Base-by-base conservation (phyloP, 2,329 filamentous ascomycete species). In the Scedosporium minutisporum region DNA sequence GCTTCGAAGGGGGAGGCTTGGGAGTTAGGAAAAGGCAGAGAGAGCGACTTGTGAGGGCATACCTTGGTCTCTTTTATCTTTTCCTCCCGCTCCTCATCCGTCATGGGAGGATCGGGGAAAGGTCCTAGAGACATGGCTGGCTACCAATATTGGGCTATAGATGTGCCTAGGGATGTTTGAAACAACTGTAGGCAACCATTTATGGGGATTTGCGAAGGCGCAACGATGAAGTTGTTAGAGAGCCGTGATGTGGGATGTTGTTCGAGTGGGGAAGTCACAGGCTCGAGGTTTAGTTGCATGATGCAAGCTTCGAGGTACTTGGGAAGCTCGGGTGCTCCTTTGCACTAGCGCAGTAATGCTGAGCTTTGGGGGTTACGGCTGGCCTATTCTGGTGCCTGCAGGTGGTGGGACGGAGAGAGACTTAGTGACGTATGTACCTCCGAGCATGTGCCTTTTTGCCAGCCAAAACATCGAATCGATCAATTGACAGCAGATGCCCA, bases 1-100 rank as follows among this genome's bases (percentile, higher is more conserved):
- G 57, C 57, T 33, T 27, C 14, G n/a, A 41, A 48, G 44, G 14
- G 21, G n/a, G 5, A 18, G 21, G 48, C n/a, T 16, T 9, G 58
- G 14, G 23, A 12, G n/a, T 10, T 29, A 23, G 58, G 25, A 21
- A 6, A 33, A 58, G 23, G 14, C 25, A 18, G 1, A 38, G 16
- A 25, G 25, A 23, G 4, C 18, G 27, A 38, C 16, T 6, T 6
- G 23, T 14, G 48, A n/a, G 21, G 10, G 48, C 48, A 12, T 61
- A 61, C 58, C 61, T 67, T 68, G 33, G 67, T 66, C 10, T 65
- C 60, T 42, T 60, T 51, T 55, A 71, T 68, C 27, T 68, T 65
- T 4, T 63, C 18, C 58, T 65, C 51, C 55, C 65, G 64, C 64
- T 69, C 63, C 60, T 69, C 68, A n/a, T 62, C 60, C 14, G 67